phyloP scores from a whole-genome alignment of 2,329 filamentous ascomycete genomes.

The Diplodia mutila region DNA sequence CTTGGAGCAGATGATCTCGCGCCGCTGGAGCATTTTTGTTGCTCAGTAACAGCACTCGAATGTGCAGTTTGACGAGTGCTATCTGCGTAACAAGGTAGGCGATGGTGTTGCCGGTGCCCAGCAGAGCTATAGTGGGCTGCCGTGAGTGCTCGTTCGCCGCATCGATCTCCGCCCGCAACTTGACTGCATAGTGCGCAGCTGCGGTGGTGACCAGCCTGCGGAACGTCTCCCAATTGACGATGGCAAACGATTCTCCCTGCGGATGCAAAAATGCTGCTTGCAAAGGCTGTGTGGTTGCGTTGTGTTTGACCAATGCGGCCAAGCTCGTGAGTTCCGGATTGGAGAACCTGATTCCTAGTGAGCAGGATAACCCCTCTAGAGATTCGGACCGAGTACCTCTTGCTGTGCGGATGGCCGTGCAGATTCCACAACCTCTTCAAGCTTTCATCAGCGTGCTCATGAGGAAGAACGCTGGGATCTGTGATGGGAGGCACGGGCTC shows the following conservation, averaged over 20 bases:
- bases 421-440: conserved; percentile 37
- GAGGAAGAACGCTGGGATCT: conserved; percentile 34
- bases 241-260: conserved; percentile 24
- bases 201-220: conserved; percentile 31
- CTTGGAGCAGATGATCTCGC: conserved; percentile 34
- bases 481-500: background rate
- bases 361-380: background rate
- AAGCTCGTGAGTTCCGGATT: conserved; percentile 36
- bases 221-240: conserved; percentile 33
- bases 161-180: conserved; percentile 32
- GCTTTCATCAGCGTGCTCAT: conserved; percentile 31
- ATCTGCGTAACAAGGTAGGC: conserved; percentile 39
- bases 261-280: conserved; percentile 37
- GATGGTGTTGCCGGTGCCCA: conserved; percentile 35
- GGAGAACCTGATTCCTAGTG: conserved; percentile 32
- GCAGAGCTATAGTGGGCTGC: conserved; percentile 38
- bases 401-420: conserved; percentile 37
- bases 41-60: conserved; percentile 36
- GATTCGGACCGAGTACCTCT: background rate
- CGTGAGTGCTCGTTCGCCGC: conserved; percentile 31
- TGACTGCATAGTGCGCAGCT: conserved; percentile 32
- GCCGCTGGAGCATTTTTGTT: conserved; percentile 36
- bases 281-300: conserved; percentile 31
- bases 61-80: conserved; percentile 38
- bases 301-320: conserved; percentile 35